Conservation (phyloP, 139 green algal genomes). For the Picochlorum sp. region DNA sequence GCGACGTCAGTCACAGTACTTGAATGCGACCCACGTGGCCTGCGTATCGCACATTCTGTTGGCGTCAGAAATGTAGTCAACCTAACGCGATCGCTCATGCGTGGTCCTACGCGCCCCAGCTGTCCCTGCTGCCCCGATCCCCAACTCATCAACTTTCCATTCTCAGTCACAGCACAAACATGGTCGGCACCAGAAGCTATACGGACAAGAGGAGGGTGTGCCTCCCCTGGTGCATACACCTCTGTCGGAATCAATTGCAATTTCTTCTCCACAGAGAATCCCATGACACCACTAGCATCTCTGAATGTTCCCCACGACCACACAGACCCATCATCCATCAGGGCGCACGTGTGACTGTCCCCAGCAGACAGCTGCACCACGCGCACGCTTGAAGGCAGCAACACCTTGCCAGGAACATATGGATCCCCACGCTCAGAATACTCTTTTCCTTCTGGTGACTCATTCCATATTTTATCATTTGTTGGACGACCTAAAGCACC, state of each 20-base stretch:
- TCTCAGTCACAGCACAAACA: constrained; percentile 42
- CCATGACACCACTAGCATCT: constrained; percentile 53
- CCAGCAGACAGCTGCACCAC: constrained; percentile 62
- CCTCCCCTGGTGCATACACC: constrained; percentile 37
- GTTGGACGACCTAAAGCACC: constrained; percentile 69
- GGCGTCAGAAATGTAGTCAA: constrained; percentile 43
- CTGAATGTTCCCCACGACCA: constrained; percentile 84
- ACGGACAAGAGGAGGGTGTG: constrained; percentile 36
- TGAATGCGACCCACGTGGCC: too few relatives aligned
- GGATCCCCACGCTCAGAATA: constrained; percentile 23
- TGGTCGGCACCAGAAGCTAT: constrained; percentile 67
- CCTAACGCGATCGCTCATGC: constrained; percentile 20
- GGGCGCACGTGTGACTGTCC: constrained; percentile 70
- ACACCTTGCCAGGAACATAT: constrained; percentile 37
- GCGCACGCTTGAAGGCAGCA: constrained; percentile 23
- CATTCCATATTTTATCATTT: constrained; percentile 40
- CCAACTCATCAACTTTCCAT: constrained; percentile 65
- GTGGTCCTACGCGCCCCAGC: constrained; percentile 60
- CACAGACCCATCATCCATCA: constrained; percentile 56
- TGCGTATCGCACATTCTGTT: constrained; percentile 17
- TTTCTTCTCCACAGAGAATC: constrained; percentile 40
- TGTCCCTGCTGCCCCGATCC: constrained; percentile 72
- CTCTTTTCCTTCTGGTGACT: constrained; percentile 9
- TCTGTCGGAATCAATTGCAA: constrained; percentile 30
- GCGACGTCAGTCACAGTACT: constrained; percentile 39